Evolutionary conservation across 305 asterid genomes (phyloP).

Genomic region (Andrographis paniculata): DNA sequence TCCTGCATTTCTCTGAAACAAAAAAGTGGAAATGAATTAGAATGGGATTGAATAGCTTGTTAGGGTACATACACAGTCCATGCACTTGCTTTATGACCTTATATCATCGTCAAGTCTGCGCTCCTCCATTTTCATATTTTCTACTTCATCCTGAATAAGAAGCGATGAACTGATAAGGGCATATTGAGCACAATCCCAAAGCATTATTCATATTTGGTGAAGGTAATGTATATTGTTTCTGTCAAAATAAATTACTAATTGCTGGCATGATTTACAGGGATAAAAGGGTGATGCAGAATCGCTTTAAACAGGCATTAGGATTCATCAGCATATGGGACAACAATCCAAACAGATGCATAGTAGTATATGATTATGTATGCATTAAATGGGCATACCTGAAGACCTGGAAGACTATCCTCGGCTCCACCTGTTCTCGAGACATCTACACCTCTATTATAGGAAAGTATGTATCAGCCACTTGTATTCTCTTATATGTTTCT

Average conservation of each 20-base stretch:
- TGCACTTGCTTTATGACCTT: slow-evolving; percentile 63
- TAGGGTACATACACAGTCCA: background rate
- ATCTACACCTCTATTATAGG: slow-evolving; percentile 68
- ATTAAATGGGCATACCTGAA: slow-evolving; percentile 48
- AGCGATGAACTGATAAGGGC: slow-evolving; percentile 17
- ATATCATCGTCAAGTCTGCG: slow-evolving; percentile 55
- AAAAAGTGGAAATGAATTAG: slow-evolving; percentile 13
- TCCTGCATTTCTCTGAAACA: slow-evolving; percentile 63
- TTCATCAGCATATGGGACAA: slow-evolving; percentile 9
- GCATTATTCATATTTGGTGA: background rate
- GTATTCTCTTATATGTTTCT: slow-evolving; percentile 20
- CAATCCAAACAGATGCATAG: slow-evolving; percentile 1
- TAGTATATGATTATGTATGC: background rate
- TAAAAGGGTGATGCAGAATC: slow-evolving; percentile 1
- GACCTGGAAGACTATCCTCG: slow-evolving; percentile 55
- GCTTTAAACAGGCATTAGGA: slow-evolving; percentile 4
- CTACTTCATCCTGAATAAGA: slow-evolving; percentile 65
- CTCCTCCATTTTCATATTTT: slow-evolving; percentile 64
- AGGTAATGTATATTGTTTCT: too few species aligned
- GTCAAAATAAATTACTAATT: slow-evolving; percentile 9
- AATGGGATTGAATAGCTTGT: too few species aligned
- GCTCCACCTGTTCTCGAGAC: slow-evolving; percentile 74
- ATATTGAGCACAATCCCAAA: slow-evolving; percentile 6
- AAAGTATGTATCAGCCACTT: slow-evolving; percentile 23
- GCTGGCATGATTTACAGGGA: slow-evolving; percentile 4